Evolutionary conservation across 2,329 filamentous ascomycete species (phyloP), one percentile per base, ranked within the genome.

Genomic region (Didymellaceae sp.): DNA sequence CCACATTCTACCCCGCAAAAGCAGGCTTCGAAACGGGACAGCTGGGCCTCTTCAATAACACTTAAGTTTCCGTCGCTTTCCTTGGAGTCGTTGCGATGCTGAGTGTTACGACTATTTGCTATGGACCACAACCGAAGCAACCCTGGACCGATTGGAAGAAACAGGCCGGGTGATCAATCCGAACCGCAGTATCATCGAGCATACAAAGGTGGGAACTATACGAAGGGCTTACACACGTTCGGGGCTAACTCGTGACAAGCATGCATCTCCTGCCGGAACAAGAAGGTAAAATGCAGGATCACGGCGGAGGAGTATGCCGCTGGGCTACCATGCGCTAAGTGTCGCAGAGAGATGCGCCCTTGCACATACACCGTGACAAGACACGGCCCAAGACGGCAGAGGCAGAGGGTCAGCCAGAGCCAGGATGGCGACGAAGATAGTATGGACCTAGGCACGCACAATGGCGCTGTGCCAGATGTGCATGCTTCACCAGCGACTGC

Each of bases 311-410:
- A 43, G 20, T 43, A 33, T 11, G 40, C 40, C 24, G 33, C 25
- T 6, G 33, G 17, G 6, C 33, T 31, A 8, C 43, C 43, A 31
- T 39, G 18, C 25, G 43, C 43, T 5, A 38, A 39, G 26, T 46
- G 25, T 38, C 33, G 43, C 17, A 16, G 43, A 35, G 33, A 46
- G 25, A 39, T 38, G 32, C 32, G 25, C 24, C 18, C 33, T 22
- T 46, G 33, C 18, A 46, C 43, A 30, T 38, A 31, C 13, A 38
- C 33, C 10, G 28, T 28, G 9, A 25, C 33, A 38, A 26, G 43
- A 28, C 33, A 46, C 18, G 28, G 33, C 10, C 31, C 43, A 20
- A 46, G 43, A 39, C 32, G 25, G 9, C 33, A 31, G 33, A 46
- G 28, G n/a, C 25, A 28, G n/a, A 38, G 24, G 8, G 9, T 31